phyloP scores from a whole-genome alignment of 306 rosid species.

The Cucurbita ficifolia region DNA sequence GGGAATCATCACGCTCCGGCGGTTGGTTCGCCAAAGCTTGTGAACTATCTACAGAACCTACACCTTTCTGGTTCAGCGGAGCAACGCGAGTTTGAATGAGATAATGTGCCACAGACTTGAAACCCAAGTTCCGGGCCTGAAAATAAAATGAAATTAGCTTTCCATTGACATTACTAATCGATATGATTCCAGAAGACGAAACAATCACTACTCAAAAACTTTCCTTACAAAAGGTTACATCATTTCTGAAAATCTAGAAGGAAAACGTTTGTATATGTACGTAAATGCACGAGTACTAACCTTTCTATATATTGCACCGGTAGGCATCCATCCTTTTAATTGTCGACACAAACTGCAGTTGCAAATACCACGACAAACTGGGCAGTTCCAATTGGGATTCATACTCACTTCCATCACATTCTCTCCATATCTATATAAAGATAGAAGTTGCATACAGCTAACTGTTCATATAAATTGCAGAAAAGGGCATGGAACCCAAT shows the following conservation, averaged over 20 bases:
- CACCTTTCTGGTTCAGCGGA: neutral
- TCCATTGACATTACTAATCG: neutral
- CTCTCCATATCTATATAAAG: slow-evolving; percentile 49
- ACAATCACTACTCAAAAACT: neutral
- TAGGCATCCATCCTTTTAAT: slow-evolving; percentile 64
- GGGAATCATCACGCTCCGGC: neutral
- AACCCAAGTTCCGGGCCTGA: slow-evolving; percentile 24
- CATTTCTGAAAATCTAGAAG: neutral
- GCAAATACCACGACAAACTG: slow-evolving; percentile 58
- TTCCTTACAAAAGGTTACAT: no score
- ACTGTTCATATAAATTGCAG: neutral
- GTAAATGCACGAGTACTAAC: slow-evolving; percentile 18
- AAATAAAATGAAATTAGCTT: neutral
- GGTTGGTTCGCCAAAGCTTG: neutral
- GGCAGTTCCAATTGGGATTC: slow-evolving; percentile 51
- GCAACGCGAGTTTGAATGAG: slow-evolving; percentile 25
- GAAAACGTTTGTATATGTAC: neutral
- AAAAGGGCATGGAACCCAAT: neutral
- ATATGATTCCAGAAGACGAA: neutral
- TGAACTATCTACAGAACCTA: neutral
- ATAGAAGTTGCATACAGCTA: neutral
- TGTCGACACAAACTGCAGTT: slow-evolving; percentile 57
- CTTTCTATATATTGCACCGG: slow-evolving; percentile 50
- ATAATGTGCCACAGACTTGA: slow-evolving; percentile 42
- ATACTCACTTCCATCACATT: slow-evolving; percentile 35